These are phyloP conservation scores for Apocynum venetum DNA, from an alignment of 257 asterid species.

Conservation along the genomic window DNA sequence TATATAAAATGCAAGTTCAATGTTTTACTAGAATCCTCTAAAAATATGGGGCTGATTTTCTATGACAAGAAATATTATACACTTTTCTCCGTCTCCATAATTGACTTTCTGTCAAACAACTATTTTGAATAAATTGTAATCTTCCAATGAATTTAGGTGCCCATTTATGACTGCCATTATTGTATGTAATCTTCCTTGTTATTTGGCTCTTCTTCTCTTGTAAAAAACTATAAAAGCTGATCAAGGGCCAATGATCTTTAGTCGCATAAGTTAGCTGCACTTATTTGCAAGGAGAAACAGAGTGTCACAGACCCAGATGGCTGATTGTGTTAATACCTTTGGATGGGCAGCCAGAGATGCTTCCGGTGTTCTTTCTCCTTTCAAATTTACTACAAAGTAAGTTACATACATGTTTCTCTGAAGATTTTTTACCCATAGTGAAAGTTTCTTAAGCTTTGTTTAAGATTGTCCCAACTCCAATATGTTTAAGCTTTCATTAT, in stretches of 20 bases:
- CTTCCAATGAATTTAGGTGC: no score
- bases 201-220: background rate
- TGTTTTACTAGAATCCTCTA: no score
- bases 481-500: no score
- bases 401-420: background rate
- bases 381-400: slow-evolving; percentile 40
- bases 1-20: no score
- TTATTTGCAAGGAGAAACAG: background rate
- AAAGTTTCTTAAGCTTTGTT: background rate
- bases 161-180: background rate
- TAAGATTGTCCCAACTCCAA: no score
- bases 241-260: background rate
- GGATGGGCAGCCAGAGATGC: slow-evolving; percentile 55
- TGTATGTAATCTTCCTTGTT: no score
- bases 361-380: slow-evolving; percentile 44
- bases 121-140: no score
- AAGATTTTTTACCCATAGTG: background rate
- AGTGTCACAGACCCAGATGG: slow-evolving; percentile 18
- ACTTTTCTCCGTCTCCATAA: no score
- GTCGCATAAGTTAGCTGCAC: background rate
- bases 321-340: slow-evolving; percentile 22
- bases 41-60: no score
- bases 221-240: background rate
- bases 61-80: no score
- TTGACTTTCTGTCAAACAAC: no score